Percentiles rank a stretch among this genome's conserved stretches.
Evolutionary conservation across 2,329 filamentous ascomycete species (phyloP).

Genomic region (Exophiala lecanii-corni): DNA sequence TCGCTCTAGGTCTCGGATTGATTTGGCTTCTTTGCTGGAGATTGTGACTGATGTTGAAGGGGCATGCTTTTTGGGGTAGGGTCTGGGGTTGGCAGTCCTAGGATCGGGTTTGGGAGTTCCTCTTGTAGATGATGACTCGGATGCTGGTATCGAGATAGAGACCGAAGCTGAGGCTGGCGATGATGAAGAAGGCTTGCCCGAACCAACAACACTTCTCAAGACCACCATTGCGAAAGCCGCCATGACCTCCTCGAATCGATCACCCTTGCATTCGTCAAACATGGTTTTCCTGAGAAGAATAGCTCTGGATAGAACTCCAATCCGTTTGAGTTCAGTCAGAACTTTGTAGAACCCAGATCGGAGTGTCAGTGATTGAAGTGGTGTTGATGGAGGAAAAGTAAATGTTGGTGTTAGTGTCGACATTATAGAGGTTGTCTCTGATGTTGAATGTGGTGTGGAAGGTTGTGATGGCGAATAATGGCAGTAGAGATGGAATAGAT

Average conservation of each 20-base stretch:
- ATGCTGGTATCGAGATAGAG: too few relatives aligned
- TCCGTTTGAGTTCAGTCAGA: slow-evolving; percentile 83
- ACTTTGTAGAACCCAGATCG: slow-evolving; percentile 76
- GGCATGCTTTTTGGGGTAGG: too few relatives aligned
- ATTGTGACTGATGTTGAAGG: not conserved
- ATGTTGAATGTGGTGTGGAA: slow-evolving; percentile 78
- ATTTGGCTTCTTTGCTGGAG: not conserved
- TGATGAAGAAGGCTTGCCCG: not conserved
- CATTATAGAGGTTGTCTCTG: slow-evolving; percentile 30
- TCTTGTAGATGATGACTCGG: too few relatives aligned
- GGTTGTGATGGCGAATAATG: slow-evolving; percentile 72
- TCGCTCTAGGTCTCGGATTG: too few relatives aligned
- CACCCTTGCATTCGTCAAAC: slow-evolving; percentile 92
- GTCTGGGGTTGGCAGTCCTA: not conserved
- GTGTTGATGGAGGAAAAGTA: slow-evolving; percentile 86
- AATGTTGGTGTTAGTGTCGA: not conserved
- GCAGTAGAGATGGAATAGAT: slow-evolving; percentile 81
- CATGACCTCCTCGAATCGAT: slow-evolving; percentile 81
- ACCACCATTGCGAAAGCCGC: slow-evolving; percentile 79
- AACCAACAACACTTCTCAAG: slow-evolving; percentile 55
- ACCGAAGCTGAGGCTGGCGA: too few relatives aligned
- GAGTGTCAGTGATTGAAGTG: slow-evolving; percentile 84
- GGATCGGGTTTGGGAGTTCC: too few relatives aligned
- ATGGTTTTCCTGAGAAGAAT: slow-evolving; percentile 84
- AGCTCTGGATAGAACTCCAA: slow-evolving; percentile 73